Evolutionary conservation across 2,329 filamentous ascomycete species (phyloP).

Genomic region (Dendrostoma leiphaemia): DNA sequence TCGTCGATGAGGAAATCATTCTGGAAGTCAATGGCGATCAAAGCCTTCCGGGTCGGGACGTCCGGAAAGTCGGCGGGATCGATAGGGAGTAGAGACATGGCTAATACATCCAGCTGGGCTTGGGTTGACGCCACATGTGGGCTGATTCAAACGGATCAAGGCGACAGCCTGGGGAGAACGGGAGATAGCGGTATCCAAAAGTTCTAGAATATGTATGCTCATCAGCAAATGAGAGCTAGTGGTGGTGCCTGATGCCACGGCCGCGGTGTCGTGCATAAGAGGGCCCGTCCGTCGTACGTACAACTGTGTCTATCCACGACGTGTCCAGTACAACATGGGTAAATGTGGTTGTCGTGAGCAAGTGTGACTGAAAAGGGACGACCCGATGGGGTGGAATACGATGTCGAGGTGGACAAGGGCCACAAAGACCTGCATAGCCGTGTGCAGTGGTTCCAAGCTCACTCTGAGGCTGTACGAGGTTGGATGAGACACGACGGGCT

Average conservation of each 20-base stretch:
- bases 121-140: slow-evolving; percentile 4
- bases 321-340: background rate
- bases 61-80: slow-evolving; percentile 54
- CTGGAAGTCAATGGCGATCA: slow-evolving; percentile 84
- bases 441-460: background rate
- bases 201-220: background rate
- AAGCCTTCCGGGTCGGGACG: slow-evolving; percentile 61
- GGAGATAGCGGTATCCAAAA: background rate
- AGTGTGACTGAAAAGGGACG: background rate
- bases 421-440: background rate
- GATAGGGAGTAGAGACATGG: slow-evolving; percentile 49
- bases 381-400: background rate
- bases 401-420: background rate
- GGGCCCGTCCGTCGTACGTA: background rate
- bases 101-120: background rate
- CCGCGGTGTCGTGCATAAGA: background rate
- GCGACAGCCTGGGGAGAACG: background rate
- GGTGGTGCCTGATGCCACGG: background rate
- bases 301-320: background rate
- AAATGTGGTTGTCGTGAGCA: too few species aligned
- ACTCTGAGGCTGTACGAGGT: background rate
- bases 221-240: background rate
- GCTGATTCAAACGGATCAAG: background rate
- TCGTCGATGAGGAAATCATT: slow-evolving; percentile 77
- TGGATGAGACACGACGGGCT: background rate